A percentile compares a stretch with the other conserved stretches of the same genome.
phyloP scores from a whole-genome alignment of 352 stramenopile genomes.

The Phytophthora capsici region DNA sequence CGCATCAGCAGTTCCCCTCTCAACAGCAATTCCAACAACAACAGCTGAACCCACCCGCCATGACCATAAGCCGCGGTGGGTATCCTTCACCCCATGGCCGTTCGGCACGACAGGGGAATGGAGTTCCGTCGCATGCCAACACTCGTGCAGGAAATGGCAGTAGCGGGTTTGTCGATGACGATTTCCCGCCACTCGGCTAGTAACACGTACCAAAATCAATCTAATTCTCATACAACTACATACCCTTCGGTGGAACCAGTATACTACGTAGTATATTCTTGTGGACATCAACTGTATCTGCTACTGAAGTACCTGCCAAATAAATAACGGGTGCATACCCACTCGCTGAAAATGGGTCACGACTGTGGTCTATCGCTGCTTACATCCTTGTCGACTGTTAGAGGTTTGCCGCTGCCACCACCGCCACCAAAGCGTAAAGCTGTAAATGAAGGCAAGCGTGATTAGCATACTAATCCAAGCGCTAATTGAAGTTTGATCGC shows the following conservation, averaged over 20 bases:
- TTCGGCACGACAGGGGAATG: constrained; percentile 23
- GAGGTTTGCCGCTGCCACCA: constrained; percentile 33
- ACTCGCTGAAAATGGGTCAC: not conserved
- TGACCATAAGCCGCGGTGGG: constrained; percentile 33
- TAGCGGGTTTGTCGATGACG: constrained; percentile 64
- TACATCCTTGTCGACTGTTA: constrained; percentile 25
- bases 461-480: too few species aligned
- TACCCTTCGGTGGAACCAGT: constrained; percentile 7
- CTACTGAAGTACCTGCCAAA: constrained; percentile 27
- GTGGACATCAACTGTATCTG: constrained; percentile 17
- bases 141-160: constrained; percentile 32
- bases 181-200: constrained; percentile 76
- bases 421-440: constrained; percentile 34
- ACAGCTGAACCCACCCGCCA: constrained; percentile 41
- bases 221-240: too few species aligned
- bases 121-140: constrained; percentile 27
- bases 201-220: constrained; percentile 27
- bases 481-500: not conserved
- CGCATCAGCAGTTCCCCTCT: constrained; percentile 47
- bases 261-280: constrained; percentile 17
- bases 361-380: constrained; percentile 42
- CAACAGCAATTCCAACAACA: constrained; percentile 47
- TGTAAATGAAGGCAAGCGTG: constrained; percentile 6
- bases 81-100: constrained; percentile 39
- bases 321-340: constrained; percentile 39